A percentile compares a stretch with the other conserved stretches of the same genome.
These are phyloP conservation scores for Hypoxylon sp. DNA, from an alignment of 2,329 filamentous ascomycete genomes.

Conservation along the genomic window DNA sequence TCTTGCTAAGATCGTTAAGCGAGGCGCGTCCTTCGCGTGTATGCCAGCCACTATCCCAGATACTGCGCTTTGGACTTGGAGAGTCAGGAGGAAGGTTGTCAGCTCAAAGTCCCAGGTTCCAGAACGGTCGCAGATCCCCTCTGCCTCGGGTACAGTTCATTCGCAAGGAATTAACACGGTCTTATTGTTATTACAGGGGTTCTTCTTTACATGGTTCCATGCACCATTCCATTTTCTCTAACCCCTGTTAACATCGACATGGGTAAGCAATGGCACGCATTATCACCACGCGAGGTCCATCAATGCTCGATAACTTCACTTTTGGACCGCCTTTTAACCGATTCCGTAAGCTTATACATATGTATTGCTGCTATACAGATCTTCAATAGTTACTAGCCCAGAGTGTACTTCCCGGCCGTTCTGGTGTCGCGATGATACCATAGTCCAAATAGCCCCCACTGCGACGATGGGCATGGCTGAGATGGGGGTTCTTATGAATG, in stretches of 20 bases:
- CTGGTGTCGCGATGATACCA: constrained; percentile 16
- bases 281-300: constrained; percentile 44
- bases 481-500: constrained; percentile 31
- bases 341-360: neutral
- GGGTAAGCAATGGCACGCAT: constrained; percentile 36
- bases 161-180: constrained; percentile 35
- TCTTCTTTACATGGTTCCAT: constrained; percentile 44
- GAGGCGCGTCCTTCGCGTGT: constrained; percentile 29
- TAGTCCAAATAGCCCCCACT: constrained; percentile 1
- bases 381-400: constrained; percentile 8
- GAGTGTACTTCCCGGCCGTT: constrained; percentile 4
- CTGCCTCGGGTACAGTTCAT: constrained; percentile 41
- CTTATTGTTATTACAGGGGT: constrained; percentile 33
- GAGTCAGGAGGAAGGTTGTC: constrained; percentile 27
- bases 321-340: constrained; percentile 14
- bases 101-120: constrained; percentile 40
- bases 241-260: constrained; percentile 42
- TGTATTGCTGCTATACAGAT: constrained; percentile 7
- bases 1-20: constrained; percentile 37
- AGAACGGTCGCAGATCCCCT: constrained; percentile 44
- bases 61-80: constrained; percentile 26
- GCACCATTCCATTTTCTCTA: constrained; percentile 46
- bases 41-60: constrained; percentile 35
- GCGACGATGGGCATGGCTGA: constrained; percentile 7
- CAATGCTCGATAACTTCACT: constrained; percentile 35